These are phyloP conservation scores for Comarum palustre DNA, from an alignment of 306 rosid genomes.

Conservation along the genomic window DNA sequence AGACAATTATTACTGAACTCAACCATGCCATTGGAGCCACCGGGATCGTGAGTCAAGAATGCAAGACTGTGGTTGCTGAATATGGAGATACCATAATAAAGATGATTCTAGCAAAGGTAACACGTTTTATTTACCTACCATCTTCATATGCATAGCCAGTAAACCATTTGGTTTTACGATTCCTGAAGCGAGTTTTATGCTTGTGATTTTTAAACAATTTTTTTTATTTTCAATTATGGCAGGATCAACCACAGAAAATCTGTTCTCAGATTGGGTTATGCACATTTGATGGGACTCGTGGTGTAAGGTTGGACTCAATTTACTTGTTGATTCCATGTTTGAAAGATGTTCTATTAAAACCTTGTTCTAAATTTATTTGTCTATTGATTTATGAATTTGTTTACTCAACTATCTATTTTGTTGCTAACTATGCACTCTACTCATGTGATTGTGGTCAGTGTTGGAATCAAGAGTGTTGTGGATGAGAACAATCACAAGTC, in stretches of 20 bases:
- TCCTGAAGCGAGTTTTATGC: not conserved
- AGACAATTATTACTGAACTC: conserved; percentile 60
- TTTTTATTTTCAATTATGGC: conserved; percentile 5
- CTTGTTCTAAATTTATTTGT: not conserved
- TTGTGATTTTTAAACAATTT: not conserved
- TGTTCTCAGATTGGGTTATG: conserved; percentile 67
- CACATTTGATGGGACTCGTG: conserved; percentile 50
- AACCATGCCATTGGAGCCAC: conserved; percentile 77
- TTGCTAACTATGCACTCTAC: not conserved
- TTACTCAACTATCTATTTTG: not conserved
- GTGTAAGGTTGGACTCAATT: conserved; percentile 45
- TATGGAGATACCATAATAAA: conserved; percentile 62
- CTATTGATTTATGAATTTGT: not conserved
- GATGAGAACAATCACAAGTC: conserved; percentile 32
- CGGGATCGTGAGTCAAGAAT: conserved; percentile 61
- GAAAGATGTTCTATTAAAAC: not conserved
- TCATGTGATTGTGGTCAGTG: conserved; percentile 23
- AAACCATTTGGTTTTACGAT: not conserved
- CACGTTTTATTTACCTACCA: not conserved
- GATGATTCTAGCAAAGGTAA: conserved; percentile 53
- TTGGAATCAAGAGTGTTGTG: conserved; percentile 51
- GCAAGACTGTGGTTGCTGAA: conserved; percentile 58
- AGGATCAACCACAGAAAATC: conserved; percentile 59
- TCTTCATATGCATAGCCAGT: not conserved
- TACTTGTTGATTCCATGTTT: not conserved